Evolutionary conservation across 2,329 filamentous ascomycete species (phyloP), one percentile per base, ranked within the genome.

Genomic region (Fusarium buxicola): DNA sequence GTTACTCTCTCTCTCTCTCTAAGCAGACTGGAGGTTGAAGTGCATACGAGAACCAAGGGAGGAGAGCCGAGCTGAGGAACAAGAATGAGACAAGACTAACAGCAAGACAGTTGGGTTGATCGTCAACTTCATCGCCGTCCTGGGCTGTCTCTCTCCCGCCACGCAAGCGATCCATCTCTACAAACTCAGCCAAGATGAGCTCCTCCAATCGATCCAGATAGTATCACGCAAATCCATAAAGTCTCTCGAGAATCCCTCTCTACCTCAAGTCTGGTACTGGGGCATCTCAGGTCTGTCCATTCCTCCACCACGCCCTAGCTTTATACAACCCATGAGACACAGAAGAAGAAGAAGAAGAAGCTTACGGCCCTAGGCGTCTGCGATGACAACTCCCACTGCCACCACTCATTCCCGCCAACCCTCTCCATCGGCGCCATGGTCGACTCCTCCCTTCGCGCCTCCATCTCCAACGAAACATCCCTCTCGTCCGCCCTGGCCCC

Each of bases 101-200:
- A 12, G 21, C 21, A 18, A 34, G 12, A 40, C 8, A 63, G 57
- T 63, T 11, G 60, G 60, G 7, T 48, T 63, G 28, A 38, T 63
- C 18, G 57, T 58, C 48, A 63, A 63, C 53, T 60, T 60, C 32
- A 36, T 60, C 49, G 60, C 53, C 13, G 57, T 63, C 3, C 48
- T 63, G 4, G 60, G 60, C 9, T 63, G 60, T 34, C 46, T 63
- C 24, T 60, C 57, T 5, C 49, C 59, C 32, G 25, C 44, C 7
- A 58, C 60, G 5, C 47, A 25, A 11, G 58, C 52, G 13, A 60
- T 63, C 38, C 52, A 60, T n/a, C 31, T 63, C 8, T 60, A 63
- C 49, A 57, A 48, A 16, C 30, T 61, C 12, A 13, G 49, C 3
- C 41, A 54, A 18, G 34, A 30, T 27, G 60, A 61, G 13, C 53